Conservation (phyloP, 208 protist genomes). For the Angomonas desouzai region DNA sequence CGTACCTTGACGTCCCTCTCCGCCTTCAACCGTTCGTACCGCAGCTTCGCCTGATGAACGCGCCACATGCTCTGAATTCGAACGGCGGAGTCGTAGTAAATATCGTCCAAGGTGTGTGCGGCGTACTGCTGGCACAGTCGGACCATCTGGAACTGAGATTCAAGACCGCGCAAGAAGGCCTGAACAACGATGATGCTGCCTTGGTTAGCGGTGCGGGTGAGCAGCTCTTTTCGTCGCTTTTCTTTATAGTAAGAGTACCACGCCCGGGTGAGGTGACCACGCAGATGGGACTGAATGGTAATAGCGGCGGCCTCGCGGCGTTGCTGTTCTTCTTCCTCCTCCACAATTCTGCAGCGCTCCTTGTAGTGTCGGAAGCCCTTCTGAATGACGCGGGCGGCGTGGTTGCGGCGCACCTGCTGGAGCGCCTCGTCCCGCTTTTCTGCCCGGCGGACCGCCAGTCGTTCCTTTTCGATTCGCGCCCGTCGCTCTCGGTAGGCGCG, state of each 20-base stretch:
- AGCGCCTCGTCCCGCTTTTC: constrained; percentile 50
- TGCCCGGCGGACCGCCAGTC: not conserved
- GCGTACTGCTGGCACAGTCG: not conserved
- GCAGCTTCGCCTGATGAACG: constrained; percentile 51
- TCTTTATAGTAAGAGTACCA: constrained; percentile 82
- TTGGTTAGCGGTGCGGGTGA: constrained; percentile 64
- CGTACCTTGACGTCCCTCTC: constrained; percentile 41
- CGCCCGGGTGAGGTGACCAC: constrained; percentile 75
- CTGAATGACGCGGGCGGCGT: constrained; percentile 76
- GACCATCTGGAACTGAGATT: constrained; percentile 19
- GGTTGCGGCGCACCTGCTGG: constrained; percentile 29
- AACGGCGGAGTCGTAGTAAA: constrained; percentile 35
- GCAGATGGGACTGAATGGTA: constrained; percentile 69
- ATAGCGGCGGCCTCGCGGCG: constrained; percentile 53
- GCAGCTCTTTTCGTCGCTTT: constrained; percentile 67
- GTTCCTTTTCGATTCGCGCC: constrained; percentile 2
- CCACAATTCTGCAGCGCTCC: constrained; percentile 35
- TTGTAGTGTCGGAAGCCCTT: constrained; percentile 48
- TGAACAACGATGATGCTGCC: constrained; percentile 61
- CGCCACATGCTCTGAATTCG: constrained; percentile 79
- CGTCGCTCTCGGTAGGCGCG: constrained; percentile 62
- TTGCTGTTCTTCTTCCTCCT: constrained; percentile 26
- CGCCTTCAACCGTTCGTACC: constrained; percentile 52
- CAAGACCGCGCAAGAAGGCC: constrained; percentile 35
- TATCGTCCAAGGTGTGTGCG: constrained; percentile 7